phyloP scores from a whole-genome alignment of 768 basidiomycete species.

The Candolleomyces efflorescens region DNA sequence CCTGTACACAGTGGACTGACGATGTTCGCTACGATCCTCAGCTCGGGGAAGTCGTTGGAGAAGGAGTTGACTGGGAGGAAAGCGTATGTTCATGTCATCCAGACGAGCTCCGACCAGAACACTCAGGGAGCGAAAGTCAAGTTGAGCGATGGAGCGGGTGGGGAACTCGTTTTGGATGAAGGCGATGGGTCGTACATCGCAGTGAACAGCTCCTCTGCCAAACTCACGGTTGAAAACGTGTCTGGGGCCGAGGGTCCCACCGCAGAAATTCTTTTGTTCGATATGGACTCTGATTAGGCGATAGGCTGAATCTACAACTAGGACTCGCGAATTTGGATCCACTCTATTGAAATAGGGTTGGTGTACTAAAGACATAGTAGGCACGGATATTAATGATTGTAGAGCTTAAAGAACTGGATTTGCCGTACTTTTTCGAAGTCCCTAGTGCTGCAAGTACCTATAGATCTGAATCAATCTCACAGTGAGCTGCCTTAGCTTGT shows the following conservation, averaged over 20 bases:
- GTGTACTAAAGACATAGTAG: too few species aligned
- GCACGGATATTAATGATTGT: too few species aligned
- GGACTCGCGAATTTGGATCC: too few species aligned
- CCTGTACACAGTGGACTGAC: constrained; percentile 70
- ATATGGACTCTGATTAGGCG: constrained; percentile 41
- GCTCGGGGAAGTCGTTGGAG: constrained; percentile 46
- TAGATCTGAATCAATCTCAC: too few species aligned
- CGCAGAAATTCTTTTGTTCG: constrained; percentile 80
- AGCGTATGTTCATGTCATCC: constrained; percentile 83
- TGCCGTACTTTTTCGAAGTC: too few species aligned
- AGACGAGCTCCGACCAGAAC: constrained; percentile 77
- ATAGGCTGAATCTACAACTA: too few species aligned
- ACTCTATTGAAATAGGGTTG: too few species aligned
- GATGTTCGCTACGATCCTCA: constrained; percentile 74
- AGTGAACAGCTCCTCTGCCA: constrained; percentile 52
- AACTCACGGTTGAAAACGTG: constrained; percentile 13
- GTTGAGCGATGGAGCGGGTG: constrained; percentile 35
- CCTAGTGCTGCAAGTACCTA: too few species aligned
- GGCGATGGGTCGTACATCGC: constrained; percentile 84
- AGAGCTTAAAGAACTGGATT: too few species aligned
- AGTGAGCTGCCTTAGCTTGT: too few species aligned
- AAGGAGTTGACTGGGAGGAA: constrained; percentile 53
- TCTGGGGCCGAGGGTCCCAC: constrained; percentile 41
- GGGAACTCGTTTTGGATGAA: constrained; percentile 60
- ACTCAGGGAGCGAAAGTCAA: constrained; percentile 55